Evolutionary conservation across 208 protist genomes (phyloP).

Genomic region (Leishmania tarentolae): DNA sequence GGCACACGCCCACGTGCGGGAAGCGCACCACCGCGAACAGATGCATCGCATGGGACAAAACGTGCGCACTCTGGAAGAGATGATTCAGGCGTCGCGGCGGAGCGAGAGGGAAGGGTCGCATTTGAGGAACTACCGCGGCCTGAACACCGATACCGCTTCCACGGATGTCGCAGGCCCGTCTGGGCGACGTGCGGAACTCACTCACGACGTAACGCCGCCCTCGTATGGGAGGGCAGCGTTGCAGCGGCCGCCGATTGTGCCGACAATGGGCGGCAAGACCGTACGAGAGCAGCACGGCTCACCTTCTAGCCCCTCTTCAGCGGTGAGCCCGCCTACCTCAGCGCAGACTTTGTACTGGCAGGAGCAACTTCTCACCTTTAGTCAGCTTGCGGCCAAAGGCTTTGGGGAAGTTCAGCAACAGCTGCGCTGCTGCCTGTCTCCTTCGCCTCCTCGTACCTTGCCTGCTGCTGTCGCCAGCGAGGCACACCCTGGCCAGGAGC

Average conservation of each 20-base stretch:
- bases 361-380: slow-evolving; percentile 12
- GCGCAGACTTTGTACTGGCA: slow-evolving; percentile 13
- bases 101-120: slow-evolving; percentile 8
- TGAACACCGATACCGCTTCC: background rate
- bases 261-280: background rate
- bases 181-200: background rate
- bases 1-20: background rate
- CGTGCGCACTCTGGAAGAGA: slow-evolving; percentile 16
- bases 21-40: slow-evolving; percentile 8
- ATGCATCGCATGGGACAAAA: slow-evolving; percentile 6
- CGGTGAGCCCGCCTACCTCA: background rate
- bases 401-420: slow-evolving; percentile 12
- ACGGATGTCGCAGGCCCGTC: background rate
- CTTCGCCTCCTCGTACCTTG: background rate
- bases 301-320: background rate
- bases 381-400: slow-evolving; percentile 2
- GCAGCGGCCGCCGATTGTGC: background rate
- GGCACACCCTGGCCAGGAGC: background rate
- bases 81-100: slow-evolving; percentile 25
- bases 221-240: background rate
- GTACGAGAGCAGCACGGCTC: too few species aligned
- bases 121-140: background rate
- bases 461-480: background rate
- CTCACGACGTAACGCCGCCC: background rate
- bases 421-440: slow-evolving; percentile 2